These are phyloP conservation scores for Lecanosticta acicola DNA, from an alignment of 2,329 filamentous ascomycete genomes.

Conservation along the genomic window DNA sequence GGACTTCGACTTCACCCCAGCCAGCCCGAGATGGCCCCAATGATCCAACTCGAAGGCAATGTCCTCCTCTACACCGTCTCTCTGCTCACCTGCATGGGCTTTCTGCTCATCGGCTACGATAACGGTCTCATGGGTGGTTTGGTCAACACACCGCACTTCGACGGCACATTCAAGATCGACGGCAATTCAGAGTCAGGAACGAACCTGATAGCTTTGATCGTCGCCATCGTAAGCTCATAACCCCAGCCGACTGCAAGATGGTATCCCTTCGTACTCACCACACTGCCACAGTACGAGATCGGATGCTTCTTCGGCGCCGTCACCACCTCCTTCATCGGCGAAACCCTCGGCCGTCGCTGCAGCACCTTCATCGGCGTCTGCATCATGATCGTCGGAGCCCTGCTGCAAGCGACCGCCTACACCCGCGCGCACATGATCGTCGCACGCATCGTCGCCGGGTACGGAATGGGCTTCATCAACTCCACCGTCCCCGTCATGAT, in stretches of 20 bases:
- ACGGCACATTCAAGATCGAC: constrained; percentile 38
- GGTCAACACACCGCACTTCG: constrained; percentile 40
- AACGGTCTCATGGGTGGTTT: constrained; percentile 24
- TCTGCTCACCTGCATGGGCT: constrained; percentile 43
- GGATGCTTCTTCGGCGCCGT: constrained; percentile 43
- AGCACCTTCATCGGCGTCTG: constrained; percentile 40
- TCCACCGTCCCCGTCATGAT: constrained; percentile 43
- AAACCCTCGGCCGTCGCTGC: constrained; percentile 41
- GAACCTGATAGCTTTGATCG: constrained; percentile 42
- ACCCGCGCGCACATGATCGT: constrained; percentile 39
- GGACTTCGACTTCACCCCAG: no score
- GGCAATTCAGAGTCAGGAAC: constrained; percentile 31
- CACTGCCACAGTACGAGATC: constrained; percentile 28
- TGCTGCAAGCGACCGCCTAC: constrained; percentile 40
- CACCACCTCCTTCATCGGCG: constrained; percentile 38
- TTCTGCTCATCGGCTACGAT: constrained; percentile 44
- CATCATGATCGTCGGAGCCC: constrained; percentile 42
- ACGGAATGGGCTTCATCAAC: constrained; percentile 44
- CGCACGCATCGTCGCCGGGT: constrained; percentile 41
- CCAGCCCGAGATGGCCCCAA: background rate
- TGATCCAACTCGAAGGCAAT: constrained; percentile 31
- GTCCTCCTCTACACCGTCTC: constrained; percentile 41
- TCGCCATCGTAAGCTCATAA: constrained; percentile 34
- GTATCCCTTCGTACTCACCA: no score
- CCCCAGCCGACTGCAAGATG: no score